These are phyloP conservation scores for Jaminaea rosea DNA, from an alignment of 1,284 basidiomycete species.

Conservation along the genomic window DNA sequence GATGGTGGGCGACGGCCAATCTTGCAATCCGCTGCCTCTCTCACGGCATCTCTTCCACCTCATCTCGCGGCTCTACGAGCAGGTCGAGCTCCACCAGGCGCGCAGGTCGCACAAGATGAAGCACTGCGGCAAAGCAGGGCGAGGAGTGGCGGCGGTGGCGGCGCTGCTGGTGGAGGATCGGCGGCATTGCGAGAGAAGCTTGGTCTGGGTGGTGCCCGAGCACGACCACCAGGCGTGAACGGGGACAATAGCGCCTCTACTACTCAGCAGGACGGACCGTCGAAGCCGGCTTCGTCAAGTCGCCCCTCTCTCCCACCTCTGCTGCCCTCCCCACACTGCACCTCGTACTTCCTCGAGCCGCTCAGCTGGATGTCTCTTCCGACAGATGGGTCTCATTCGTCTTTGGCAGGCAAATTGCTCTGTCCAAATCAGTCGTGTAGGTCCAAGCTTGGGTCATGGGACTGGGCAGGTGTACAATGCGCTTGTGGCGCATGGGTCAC, in stretches of 20 bases:
- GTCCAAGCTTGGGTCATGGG: constrained; percentile 85
- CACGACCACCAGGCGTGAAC: not conserved
- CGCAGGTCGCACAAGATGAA: not conserved
- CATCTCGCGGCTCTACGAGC: constrained; percentile 32
- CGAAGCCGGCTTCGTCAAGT: no score
- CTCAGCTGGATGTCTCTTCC: constrained; percentile 87
- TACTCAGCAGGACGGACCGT: no score
- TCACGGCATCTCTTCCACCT: constrained; percentile 27
- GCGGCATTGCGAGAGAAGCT: not conserved
- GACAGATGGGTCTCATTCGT: not conserved
- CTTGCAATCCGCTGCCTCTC: constrained; percentile 24
- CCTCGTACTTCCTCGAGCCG: constrained; percentile 94
- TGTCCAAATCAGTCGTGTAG: constrained; percentile 84
- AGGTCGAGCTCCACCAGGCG: constrained; percentile 3
- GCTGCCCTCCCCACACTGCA: constrained; percentile 59
- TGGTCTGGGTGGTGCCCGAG: no score
- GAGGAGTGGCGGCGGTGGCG: not conserved
- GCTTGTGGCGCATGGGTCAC: constrained; percentile 56
- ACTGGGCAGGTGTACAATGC: constrained; percentile 91
- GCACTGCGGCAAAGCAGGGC: not conserved
- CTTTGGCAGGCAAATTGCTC: constrained; percentile 69
- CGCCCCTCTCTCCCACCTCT: no score
- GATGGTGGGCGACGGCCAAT: not conserved
- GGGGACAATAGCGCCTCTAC: no score
- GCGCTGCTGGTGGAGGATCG: not conserved